Evolutionary conservation across 2,329 filamentous ascomycete genomes (phyloP), one percentile per base, ranked within the genome.

Genomic region (Pseudocercospora eumusae): DNA sequence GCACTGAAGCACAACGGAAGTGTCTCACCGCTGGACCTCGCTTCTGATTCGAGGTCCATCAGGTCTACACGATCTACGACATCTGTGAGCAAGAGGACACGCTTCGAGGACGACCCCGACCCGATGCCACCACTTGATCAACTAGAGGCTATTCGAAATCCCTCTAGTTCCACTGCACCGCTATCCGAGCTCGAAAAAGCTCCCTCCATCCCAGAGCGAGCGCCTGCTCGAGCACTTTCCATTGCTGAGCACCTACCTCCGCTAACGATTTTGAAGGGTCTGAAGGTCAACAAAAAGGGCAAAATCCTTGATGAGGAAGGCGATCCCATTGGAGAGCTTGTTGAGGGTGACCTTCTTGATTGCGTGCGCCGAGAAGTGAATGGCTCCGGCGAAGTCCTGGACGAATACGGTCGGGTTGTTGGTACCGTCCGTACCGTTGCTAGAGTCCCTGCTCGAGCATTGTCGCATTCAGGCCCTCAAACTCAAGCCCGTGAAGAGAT

Each of bases 221-320:
- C 47, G 8, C 21, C 47, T 15, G 47, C 47, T 52, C 47, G 47
- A 28, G 21, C 25, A 18, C 15, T 28, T 15, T 31, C 47, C 2
- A n/a, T 54, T 18, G 15, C 8, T 33, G 27, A 54, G 27, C 11
- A 15, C 13, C 20, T 21, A 11, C 50, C 77, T 54, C 75, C 77
- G 45, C 72, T 80, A 5, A 75, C 75, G 11, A 78, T 79, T 63
- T 62, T 82, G 45, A 75, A 83, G 69, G 79, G 82, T 55, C 75
- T 81, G 55, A 83, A 83, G 71, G 80, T 84, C 69, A 84, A 83
- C 73, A 83, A 82, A 75, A 82, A 81, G 69, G 79, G 80, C 69
- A 78, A 78, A 67, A 75, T 82, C 27, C 74, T 82, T 40, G 76
- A 81, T 60, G 76, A 77, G 57, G 80, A 81, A 40, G 80, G 80